Conservation (phyloP, 345 rosid species). For the Ricinus communis region DNA sequence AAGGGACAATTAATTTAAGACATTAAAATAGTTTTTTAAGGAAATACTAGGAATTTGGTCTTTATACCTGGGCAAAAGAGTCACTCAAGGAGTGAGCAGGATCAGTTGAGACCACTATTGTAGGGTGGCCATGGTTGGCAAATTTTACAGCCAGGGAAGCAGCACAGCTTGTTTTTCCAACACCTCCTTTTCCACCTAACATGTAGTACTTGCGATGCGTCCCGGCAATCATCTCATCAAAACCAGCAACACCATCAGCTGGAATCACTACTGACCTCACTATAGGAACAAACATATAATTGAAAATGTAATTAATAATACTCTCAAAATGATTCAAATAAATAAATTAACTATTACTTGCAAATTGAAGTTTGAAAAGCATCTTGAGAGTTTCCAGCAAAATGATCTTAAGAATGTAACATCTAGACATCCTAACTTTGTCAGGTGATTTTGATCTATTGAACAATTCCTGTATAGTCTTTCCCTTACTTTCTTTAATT, state of each 20-base stretch:
- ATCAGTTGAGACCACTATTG: conserved; percentile 79
- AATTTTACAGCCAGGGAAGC: conserved; percentile 85
- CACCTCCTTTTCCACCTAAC: conserved; percentile 85
- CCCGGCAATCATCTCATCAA: conserved; percentile 52
- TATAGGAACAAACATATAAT: conserved; percentile 27
- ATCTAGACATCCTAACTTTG: neutral
- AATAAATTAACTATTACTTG: neutral
- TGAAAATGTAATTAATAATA: conserved; percentile 9
- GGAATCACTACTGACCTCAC: conserved; percentile 55
- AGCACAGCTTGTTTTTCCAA: conserved; percentile 87
- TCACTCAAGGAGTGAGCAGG: conserved; percentile 88
- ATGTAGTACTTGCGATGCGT: conserved; percentile 57
- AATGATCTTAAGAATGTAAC: neutral
- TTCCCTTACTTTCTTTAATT: too few relatives aligned
- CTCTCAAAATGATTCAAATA: neutral
- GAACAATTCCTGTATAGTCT: too few relatives aligned
- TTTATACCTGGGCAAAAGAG: conserved; percentile 65
- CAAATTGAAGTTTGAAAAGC: neutral
- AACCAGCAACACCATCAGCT: conserved; percentile 41
- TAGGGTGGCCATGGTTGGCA: conserved; percentile 75
- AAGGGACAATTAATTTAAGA: neutral
- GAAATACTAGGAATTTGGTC: neutral
- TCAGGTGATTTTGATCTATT: too few relatives aligned
- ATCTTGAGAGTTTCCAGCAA: neutral
- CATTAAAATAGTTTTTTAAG: neutral